Conservation (phyloP, 225 moss, liverwort and hornwort genomes). For the Bryoerythrophyllum caledonicum region DNA sequence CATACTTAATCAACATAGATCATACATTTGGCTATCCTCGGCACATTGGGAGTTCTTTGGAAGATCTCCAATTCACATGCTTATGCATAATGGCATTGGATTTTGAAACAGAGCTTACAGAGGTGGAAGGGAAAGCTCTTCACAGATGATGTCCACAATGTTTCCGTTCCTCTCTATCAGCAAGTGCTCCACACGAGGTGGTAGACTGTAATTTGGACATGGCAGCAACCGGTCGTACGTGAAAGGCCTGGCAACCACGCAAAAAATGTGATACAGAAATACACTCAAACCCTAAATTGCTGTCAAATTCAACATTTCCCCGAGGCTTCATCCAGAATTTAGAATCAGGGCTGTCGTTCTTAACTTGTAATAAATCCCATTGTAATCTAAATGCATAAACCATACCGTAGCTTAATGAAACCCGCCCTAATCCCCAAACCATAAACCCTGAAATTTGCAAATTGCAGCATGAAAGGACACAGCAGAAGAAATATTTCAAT, state of each 20-base stretch:
- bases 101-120: conserved; percentile 54
- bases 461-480: background rate
- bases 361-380: background rate
- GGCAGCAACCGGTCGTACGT: conserved; percentile 79
- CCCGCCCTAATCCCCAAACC: background rate
- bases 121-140: conserved; percentile 76
- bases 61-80: conserved; percentile 2
- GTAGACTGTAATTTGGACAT: conserved; percentile 69
- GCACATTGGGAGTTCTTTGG: background rate
- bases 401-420: background rate
- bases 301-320: background rate
- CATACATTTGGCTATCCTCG: background rate
- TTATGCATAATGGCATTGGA: background rate
- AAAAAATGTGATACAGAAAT: background rate
- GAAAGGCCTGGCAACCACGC: conserved; percentile 45
- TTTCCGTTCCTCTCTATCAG: conserved; percentile 82
- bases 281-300: background rate
- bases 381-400: background rate
- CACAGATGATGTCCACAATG: conserved; percentile 74
- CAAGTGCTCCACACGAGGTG: conserved; percentile 88
- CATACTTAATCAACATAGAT: background rate
- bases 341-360: background rate
- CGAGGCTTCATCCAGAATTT: background rate
- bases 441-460: background rate
- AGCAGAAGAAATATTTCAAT: background rate